A percentile compares a stretch with the other conserved stretches of the same genome.
phyloP scores from a whole-genome alignment of 2,329 filamentous ascomycete species.

The Botrytis porri region DNA sequence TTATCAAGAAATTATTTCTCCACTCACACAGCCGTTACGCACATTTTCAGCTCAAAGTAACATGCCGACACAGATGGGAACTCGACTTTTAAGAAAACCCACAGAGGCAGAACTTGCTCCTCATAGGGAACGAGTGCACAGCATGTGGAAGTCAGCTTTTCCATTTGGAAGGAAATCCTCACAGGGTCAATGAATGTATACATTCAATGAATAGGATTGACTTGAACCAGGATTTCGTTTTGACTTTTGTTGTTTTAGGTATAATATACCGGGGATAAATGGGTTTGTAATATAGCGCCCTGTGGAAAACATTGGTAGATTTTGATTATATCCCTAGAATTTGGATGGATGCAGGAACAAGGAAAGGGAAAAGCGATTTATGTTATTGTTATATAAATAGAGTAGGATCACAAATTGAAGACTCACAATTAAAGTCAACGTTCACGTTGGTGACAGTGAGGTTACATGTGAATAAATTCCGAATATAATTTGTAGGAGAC shows the following conservation, averaged over 20 bases:
- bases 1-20: not conserved
- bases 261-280: not conserved
- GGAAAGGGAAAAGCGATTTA: not conserved
- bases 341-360: not conserved
- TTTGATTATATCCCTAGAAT: not conserved
- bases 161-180: not conserved
- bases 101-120: not conserved
- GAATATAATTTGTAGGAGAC: not conserved
- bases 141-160: not conserved
- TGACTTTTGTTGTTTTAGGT: not conserved
- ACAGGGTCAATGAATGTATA: not conserved
- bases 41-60: not conserved
- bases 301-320: not conserved
- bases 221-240: not conserved
- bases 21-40: not conserved
- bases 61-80: not conserved
- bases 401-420: not conserved
- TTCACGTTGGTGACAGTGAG: not conserved
- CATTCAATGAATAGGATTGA: not conserved
- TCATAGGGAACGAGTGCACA: accelerated
- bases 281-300: not conserved
- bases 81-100: not conserved
- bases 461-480: not conserved
- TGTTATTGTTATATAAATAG: not conserved
- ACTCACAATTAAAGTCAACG: not conserved